Evolutionary conservation across 306 rosid genomes (phyloP).

Genomic region (Dalbergia cochinchinensis): DNA sequence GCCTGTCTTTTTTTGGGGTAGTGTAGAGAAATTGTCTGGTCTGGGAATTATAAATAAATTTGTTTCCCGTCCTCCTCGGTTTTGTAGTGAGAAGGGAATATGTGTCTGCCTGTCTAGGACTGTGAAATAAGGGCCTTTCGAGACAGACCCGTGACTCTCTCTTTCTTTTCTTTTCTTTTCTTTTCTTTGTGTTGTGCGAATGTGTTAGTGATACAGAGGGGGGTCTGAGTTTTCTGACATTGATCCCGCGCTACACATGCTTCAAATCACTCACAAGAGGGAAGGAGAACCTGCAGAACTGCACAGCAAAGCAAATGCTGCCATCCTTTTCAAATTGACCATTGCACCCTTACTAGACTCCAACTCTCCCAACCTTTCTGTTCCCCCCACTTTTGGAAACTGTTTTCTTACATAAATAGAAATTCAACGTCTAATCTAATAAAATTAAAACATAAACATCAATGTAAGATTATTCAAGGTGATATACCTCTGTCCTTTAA

Average conservation of each 20-base stretch:
- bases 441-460: too few relatives aligned
- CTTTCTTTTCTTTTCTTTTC: background rate
- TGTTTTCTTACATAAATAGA: too few relatives aligned
- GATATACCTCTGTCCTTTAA: too few relatives aligned
- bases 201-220: background rate
- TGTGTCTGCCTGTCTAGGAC: constrained; percentile 74
- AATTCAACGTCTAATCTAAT: too few relatives aligned
- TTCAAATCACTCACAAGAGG: background rate
- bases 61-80: constrained; percentile 46
- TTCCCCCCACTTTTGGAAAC: background rate
- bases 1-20: too few relatives aligned
- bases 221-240: constrained; percentile 57
- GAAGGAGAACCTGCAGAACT: background rate
- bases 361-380: background rate
- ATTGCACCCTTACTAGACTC: background rate
- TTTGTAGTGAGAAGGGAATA: constrained; percentile 62
- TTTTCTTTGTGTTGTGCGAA: background rate
- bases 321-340: background rate
- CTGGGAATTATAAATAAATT: too few relatives aligned
- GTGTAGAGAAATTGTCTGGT: too few relatives aligned
- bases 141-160: constrained; percentile 88
- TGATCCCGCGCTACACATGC: constrained; percentile 27
- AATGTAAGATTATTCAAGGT: too few relatives aligned
- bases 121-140: constrained; percentile 83
- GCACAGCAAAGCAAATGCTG: background rate